These are phyloP conservation scores for Termitomyces sp. DNA, from an alignment of 768 basidiomycete species.

Conservation along the genomic window DNA sequence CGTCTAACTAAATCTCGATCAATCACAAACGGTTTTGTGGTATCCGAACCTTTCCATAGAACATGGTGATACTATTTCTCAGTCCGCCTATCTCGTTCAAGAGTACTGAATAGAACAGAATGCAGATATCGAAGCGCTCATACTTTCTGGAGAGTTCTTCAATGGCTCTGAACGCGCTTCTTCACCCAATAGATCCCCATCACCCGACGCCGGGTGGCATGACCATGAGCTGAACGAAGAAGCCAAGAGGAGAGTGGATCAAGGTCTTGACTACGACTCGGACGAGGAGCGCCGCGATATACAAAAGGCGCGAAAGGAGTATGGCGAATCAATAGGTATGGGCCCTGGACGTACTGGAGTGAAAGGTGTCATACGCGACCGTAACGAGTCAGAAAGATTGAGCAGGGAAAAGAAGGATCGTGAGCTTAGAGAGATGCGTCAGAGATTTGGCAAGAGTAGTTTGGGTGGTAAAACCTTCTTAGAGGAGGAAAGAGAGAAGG, in stretches of 20 bases:
- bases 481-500: constrained; percentile 69
- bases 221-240: constrained; percentile 40
- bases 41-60: not conserved
- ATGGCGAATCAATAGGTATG: constrained; percentile 71
- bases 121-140: constrained; percentile 22
- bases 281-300: constrained; percentile 33
- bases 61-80: constrained; percentile 4
- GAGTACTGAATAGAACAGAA: constrained; percentile 12
- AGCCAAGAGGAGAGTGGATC: constrained; percentile 26
- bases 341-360: constrained; percentile 84
- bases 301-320: constrained; percentile 23
- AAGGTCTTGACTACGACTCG: constrained; percentile 40
- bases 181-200: constrained; percentile 62
- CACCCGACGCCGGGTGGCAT: constrained; percentile 53
- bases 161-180: constrained; percentile 45
- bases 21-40: not conserved
- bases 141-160: constrained; percentile 67
- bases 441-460: constrained; percentile 57
- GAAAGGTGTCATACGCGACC: constrained; percentile 83
- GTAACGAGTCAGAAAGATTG: constrained; percentile 58
- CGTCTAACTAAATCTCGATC: constrained; percentile 8
- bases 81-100: not conserved
- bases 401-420: constrained; percentile 45
- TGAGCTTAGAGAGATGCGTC: constrained; percentile 48
- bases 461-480: constrained; percentile 67